Evolutionary conservation across 331 rosid genomes (phyloP).

Genomic region (Rosa hybrid): DNA sequence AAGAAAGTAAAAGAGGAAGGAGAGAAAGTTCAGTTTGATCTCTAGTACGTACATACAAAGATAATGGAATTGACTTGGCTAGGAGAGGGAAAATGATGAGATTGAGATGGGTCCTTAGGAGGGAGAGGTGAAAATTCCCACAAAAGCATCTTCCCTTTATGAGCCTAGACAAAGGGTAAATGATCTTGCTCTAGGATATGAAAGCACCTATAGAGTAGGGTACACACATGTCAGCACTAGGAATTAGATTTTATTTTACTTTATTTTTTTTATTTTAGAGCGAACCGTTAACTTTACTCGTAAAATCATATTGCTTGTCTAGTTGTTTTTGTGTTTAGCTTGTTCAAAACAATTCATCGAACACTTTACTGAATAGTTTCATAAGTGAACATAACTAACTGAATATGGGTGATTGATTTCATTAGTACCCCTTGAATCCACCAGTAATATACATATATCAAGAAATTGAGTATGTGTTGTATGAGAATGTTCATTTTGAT

Average conservation of each 20-base stretch:
- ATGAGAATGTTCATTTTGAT: no score
- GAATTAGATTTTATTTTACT: background rate
- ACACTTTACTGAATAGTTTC: background rate
- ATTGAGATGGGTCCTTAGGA: slow-evolving; percentile 22
- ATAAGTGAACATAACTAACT: no score
- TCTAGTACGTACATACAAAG: background rate
- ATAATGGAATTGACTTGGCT: background rate
- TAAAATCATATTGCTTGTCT: background rate
- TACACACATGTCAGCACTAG: background rate
- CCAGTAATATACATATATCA: background rate
- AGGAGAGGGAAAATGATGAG: slow-evolving; percentile 9
- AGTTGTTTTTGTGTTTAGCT: background rate
- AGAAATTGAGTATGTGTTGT: no score
- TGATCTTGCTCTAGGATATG: background rate
- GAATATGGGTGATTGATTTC: no score
- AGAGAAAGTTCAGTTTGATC: background rate
- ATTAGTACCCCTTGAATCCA: no score
- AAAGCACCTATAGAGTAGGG: background rate
- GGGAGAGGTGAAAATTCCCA: slow-evolving; percentile 3
- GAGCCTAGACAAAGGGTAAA: slow-evolving; percentile 4
- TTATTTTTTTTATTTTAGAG: background rate
- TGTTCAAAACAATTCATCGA: background rate
- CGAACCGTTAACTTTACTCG: background rate
- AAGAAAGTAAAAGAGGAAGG: background rate
- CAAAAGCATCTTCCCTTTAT: slow-evolving; percentile 4